A percentile compares a stretch with the other conserved stretches of the same genome.
These are phyloP conservation scores for Conticribra guillardii DNA, from an alignment of 108 stramenopile species.

Conservation along the genomic window DNA sequence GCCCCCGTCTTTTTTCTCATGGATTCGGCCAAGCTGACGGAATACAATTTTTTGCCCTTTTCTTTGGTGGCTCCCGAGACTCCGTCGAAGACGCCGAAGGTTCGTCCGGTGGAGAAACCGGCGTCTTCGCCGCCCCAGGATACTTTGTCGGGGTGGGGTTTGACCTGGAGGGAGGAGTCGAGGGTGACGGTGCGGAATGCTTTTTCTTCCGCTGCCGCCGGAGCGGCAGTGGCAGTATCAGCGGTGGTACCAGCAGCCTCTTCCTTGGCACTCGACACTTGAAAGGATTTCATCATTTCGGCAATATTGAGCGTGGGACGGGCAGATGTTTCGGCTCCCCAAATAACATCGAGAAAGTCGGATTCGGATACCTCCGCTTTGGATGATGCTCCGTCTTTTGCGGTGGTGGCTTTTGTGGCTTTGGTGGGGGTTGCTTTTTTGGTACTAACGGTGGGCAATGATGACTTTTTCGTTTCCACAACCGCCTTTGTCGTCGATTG, in stretches of 20 bases:
- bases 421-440: constrained; percentile 11
- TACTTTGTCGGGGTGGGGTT: constrained; percentile 83
- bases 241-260: no score
- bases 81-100: constrained; percentile 91
- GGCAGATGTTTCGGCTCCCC: constrained; percentile 48
- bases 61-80: constrained; percentile 85
- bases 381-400: background rate
- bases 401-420: constrained; percentile 16
- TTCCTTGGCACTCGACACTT: constrained; percentile 33
- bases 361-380: constrained; percentile 46
- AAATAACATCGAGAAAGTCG: constrained; percentile 45
- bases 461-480: constrained; percentile 4
- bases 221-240: constrained; percentile 20
- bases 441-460: constrained; percentile 1
- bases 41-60: constrained; percentile 79
- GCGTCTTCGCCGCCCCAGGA: constrained; percentile 92
- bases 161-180: constrained; percentile 65
- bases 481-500: no score
- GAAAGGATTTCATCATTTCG: constrained; percentile 55
- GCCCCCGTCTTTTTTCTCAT: constrained; percentile 56
- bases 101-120: constrained; percentile 66
- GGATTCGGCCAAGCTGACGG: constrained; percentile 63
- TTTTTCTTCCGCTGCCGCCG: constrained; percentile 12
- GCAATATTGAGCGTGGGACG: constrained; percentile 46
- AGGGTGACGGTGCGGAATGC: constrained; percentile 34